Evolutionary conservation across 805 yeast genomes (phyloP).

Genomic region (Candida corydali): DNA sequence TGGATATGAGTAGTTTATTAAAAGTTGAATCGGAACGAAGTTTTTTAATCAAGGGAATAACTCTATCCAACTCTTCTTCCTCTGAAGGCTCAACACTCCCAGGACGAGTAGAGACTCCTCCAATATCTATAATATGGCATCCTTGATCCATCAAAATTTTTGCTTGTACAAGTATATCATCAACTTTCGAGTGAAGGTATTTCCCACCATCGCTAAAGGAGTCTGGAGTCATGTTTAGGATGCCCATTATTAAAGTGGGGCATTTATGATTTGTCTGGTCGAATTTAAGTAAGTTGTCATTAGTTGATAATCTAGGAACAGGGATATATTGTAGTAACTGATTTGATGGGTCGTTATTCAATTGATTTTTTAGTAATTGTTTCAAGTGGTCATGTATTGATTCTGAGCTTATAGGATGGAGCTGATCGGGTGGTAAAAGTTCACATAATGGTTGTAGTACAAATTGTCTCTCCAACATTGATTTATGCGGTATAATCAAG

Average conservation of each 20-base stretch:
- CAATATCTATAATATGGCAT: constrained; percentile 81
- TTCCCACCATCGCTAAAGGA: constrained; percentile 90
- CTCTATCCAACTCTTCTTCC: constrained; percentile 67
- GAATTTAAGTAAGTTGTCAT: constrained; percentile 25
- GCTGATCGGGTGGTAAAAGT: constrained; percentile 55
- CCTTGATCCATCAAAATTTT: constrained; percentile 50
- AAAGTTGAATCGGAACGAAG: constrained; percentile 45
- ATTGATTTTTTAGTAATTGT: constrained; percentile 36
- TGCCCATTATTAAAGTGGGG: constrained; percentile 78
- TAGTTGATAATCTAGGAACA: constrained; percentile 16
- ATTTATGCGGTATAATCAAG: constrained; percentile 77
- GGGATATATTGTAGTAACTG: constrained; percentile 52
- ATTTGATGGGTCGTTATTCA: constrained; percentile 43
- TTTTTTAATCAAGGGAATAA: constrained; percentile 63
- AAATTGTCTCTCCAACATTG: constrained; percentile 86
- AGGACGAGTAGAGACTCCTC: constrained; percentile 94
- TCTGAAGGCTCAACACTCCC: constrained; percentile 59
- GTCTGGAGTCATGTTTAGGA: constrained; percentile 88
- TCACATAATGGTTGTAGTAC: constrained; percentile 89
- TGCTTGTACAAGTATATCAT: constrained; percentile 43
- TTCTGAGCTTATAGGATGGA: constrained; percentile 86
- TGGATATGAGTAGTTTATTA: constrained; percentile 53
- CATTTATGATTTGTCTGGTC: constrained; percentile 42
- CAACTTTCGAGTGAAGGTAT: constrained; percentile 24
- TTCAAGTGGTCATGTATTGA: constrained; percentile 66